Evolutionary conservation across 2,329 filamentous ascomycete species (phyloP), one percentile per base, ranked within the genome.

Genomic region (Fusarium brevicatenulatum): DNA sequence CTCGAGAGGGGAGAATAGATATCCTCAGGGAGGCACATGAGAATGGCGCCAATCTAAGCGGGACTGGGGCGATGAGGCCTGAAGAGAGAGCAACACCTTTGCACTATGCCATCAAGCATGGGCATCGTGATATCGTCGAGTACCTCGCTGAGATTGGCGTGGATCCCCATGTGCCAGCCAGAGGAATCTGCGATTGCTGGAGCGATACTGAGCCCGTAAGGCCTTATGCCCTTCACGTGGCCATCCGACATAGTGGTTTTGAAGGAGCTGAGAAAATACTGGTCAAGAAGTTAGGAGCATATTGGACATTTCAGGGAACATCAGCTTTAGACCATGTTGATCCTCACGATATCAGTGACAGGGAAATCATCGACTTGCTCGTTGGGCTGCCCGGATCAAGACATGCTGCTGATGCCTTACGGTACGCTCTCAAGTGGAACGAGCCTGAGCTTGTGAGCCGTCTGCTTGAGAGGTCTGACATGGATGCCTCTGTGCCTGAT

Each of bases 151-250:
- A 66, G 8, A 50, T 57, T 15, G 39, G 46, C 10, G 72, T 60
- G 7, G 30, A 63, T 19, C 52, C 60, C n/a, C 49, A 71, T 25
- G 36, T 67, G 16, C 32, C 43, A 9, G 47, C 70, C 21, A 36
- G 21, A 30, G 52, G 47, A 8, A 50, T 74, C 34, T 66, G 62
- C 30, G 23, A 54, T 8, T 65, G 52, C 5, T 39, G 42, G 23
- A 15, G 10, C 7, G n/a, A 44, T 8, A 25, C 32, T 4, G 42
- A 46, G 7, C 19, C n/a, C 2, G 4, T 21, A 15, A 46, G 40
- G 21, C 43, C 62, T 13, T 74, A 67, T 58, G 37, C 43, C 11
- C 58, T 75, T 6, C 68, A 74, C 12, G 59, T 36, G 11, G 68
- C 59, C 21, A 40, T 72, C 9, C 10, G 30, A 13, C 61, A 75